phyloP scores from a whole-genome alignment of 116 monocot species.

The Trichopus zeylanicus region DNA sequence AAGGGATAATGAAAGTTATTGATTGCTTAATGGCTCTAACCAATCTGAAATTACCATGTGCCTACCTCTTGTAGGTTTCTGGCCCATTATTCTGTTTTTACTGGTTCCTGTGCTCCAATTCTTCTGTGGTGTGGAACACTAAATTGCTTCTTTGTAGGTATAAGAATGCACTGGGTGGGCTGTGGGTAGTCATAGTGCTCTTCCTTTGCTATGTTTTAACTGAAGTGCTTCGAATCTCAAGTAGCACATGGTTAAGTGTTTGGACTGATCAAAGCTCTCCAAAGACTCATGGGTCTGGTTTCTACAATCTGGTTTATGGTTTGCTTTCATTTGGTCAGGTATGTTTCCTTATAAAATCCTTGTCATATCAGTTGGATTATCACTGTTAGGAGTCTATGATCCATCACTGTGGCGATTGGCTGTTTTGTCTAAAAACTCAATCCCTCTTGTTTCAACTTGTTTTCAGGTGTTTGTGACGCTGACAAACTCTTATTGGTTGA shows the following conservation, averaged over 20 bases:
- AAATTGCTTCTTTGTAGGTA: constrained; percentile 41
- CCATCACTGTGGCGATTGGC: neutral
- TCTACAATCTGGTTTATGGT: constrained; percentile 88
- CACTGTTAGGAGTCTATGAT: neutral
- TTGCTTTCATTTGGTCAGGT: constrained; percentile 88
- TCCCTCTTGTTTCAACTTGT: constrained; percentile 5
- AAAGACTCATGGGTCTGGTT: constrained; percentile 66
- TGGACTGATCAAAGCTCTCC: constrained; percentile 81
- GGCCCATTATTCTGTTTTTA: neutral
- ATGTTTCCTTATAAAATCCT: neutral
- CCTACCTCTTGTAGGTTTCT: neutral
- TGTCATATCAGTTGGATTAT: neutral
- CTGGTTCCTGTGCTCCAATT: neutral
- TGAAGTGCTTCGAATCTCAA: constrained; percentile 81
- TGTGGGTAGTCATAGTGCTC: constrained; percentile 79
- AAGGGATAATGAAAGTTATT: no score
- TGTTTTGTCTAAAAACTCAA: neutral
- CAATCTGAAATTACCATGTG: neutral
- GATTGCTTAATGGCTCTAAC: no score
- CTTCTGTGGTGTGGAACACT: neutral
- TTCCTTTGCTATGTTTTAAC: constrained; percentile 67
- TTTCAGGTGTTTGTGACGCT: constrained; percentile 78
- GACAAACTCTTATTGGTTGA: constrained; percentile 86
- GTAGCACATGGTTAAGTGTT: constrained; percentile 91
- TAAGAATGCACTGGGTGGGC: constrained; percentile 84